Evolutionary conservation across 108 stramenopile species (phyloP).

Genomic region (Nitzschia sp.): DNA sequence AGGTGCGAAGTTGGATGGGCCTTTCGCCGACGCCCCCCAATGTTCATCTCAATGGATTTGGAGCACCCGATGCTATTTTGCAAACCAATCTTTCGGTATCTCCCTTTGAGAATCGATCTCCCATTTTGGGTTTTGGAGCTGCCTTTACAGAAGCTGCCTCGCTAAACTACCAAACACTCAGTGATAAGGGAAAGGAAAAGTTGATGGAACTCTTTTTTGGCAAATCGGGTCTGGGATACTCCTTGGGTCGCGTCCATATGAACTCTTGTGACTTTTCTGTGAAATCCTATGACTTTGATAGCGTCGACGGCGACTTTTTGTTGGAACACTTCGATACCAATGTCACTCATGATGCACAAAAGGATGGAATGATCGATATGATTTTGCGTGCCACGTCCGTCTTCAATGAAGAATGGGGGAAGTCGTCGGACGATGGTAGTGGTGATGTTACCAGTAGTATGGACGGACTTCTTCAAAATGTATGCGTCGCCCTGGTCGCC

Average conservation of each 20-base stretch:
- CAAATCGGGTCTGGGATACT: constrained; percentile 74
- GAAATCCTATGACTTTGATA: constrained; percentile 85
- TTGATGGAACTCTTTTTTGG: constrained; percentile 92
- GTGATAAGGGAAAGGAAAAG: constrained; percentile 56
- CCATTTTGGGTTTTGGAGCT: constrained; percentile 94
- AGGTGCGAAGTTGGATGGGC: constrained; percentile 11
- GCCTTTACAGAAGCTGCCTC: constrained; percentile 96
- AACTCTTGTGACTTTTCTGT: constrained; percentile 96
- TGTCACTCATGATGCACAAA: constrained; percentile 74
- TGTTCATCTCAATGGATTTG: constrained; percentile 36
- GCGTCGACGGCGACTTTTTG: constrained; percentile 83
- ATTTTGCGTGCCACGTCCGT: constrained; percentile 53
- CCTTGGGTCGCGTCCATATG: constrained; percentile 89
- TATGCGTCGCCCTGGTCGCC: constrained; percentile 93
- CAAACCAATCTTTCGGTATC: constrained; percentile 39
- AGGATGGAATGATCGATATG: constrained; percentile 84
- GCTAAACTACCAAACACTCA: constrained; percentile 81
- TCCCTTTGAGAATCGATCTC: constrained; percentile 52
- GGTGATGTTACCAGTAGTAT: no score
- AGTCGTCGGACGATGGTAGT: constrained; percentile 1
- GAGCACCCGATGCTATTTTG: constrained; percentile 61
- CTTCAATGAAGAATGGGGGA: constrained; percentile 40
- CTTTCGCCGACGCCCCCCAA: background rate
- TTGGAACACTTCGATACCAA: constrained; percentile 79
- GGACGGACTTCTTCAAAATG: constrained; percentile 62